Evolutionary conservation across 140 eudicot species (phyloP).

Genomic region (Bidens hawaiensis): DNA sequence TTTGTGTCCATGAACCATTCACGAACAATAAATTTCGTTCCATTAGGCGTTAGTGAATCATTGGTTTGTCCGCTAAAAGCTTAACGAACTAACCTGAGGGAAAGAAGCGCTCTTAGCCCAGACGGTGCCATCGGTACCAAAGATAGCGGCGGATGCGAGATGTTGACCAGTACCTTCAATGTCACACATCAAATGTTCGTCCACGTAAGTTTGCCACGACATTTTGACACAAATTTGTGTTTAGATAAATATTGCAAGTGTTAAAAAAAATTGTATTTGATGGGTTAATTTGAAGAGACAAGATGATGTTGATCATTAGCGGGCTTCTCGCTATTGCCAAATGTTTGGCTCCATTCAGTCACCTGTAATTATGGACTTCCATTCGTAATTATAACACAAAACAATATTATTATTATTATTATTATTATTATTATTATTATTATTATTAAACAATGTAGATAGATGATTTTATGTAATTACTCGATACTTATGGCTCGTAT

Average conservation of each 20-base stretch:
- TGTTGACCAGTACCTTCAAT: conserved; percentile 46
- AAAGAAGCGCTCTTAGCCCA: conserved; percentile 82
- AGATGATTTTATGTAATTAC: too few species aligned
- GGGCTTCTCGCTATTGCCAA: conserved; percentile 14
- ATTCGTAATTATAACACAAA: not conserved
- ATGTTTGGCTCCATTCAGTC: conserved; percentile 20
- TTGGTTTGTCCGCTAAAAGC: too few species aligned
- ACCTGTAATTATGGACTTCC: conserved; percentile 17
- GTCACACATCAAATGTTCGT: conserved; percentile 77
- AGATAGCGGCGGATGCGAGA: conserved; percentile 70
- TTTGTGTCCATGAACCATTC: too few species aligned
- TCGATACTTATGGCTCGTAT: not conserved
- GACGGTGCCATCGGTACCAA: conserved; percentile 74
- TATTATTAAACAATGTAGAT: not conserved
- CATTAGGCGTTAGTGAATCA: too few species aligned
- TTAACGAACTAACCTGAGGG: conserved; percentile 48
- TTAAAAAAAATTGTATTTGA: conserved; percentile 3
- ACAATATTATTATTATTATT: not conserved
- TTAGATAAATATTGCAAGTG: not conserved
- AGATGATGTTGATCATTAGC: not conserved
- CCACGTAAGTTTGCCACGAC: conserved; percentile 88
- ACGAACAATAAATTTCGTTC: too few species aligned
- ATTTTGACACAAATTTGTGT: conserved; percentile 19
- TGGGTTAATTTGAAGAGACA: conserved; percentile 15
- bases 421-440: too few species aligned